Conservation (phyloP, 2,329 filamentous ascomycete species). For the Alternaria sp. region DNA sequence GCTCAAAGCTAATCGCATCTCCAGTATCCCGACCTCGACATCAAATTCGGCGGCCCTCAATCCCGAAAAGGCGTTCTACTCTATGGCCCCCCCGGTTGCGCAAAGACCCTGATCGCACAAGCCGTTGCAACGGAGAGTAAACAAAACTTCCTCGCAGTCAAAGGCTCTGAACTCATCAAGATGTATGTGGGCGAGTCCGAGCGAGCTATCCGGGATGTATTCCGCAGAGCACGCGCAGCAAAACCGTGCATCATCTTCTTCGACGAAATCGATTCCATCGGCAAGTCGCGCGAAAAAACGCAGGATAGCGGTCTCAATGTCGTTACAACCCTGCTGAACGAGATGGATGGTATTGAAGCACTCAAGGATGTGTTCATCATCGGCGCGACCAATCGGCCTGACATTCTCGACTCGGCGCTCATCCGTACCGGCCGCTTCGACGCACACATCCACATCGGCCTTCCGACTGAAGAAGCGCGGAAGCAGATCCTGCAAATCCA, state of each 20-base stretch:
- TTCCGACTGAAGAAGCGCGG: constrained; percentile 75
- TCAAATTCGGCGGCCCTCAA: constrained; percentile 43
- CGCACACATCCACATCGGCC: constrained; percentile 82
- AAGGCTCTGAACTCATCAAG: constrained; percentile 89
- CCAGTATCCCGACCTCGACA: constrained; percentile 44
- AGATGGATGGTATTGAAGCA: constrained; percentile 93
- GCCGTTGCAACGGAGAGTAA: constrained; percentile 89
- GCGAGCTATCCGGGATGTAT: constrained; percentile 81
- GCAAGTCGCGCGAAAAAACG: constrained; percentile 59
- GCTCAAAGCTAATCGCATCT: constrained; percentile 1
- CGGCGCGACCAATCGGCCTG: constrained; percentile 89
- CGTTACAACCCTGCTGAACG: constrained; percentile 85
- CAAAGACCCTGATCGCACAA: constrained; percentile 90
- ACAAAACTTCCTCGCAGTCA: constrained; percentile 93
- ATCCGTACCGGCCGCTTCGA: constrained; percentile 87
- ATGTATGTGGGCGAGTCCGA: constrained; percentile 98
- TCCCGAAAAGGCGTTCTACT: constrained; percentile 82
- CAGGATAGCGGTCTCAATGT: constrained; percentile 73
- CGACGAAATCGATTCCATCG: constrained; percentile 93
- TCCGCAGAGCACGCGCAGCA: constrained; percentile 82
- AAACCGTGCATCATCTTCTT: constrained; percentile 95
- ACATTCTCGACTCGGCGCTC: constrained; percentile 83
- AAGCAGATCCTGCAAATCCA: constrained; percentile 77
- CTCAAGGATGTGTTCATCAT: constrained; percentile 84
- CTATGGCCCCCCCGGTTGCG: constrained; percentile 92